Conservation (phyloP, 768 basidiomycete genomes). For the Pleurotus tuoliensis region DNA sequence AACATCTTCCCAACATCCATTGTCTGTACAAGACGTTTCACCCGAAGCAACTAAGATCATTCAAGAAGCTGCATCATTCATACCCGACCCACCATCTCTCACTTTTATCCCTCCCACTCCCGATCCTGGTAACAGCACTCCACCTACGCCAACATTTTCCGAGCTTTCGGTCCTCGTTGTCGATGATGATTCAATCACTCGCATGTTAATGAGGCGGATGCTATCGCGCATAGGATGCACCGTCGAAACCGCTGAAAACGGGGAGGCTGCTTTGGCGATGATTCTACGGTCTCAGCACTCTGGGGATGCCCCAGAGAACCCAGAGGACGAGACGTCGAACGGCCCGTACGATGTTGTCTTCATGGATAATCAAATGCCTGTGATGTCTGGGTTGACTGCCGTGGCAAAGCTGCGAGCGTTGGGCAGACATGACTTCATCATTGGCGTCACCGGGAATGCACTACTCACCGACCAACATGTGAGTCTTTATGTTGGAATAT, state of each 20-base stretch:
- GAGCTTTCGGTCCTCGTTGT: constrained; percentile 54
- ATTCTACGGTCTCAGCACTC: constrained; percentile 31
- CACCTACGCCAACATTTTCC: neutral
- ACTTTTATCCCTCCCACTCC: neutral
- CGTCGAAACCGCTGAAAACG: constrained; percentile 65
- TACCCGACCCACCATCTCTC: neutral
- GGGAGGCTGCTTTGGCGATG: constrained; percentile 55
- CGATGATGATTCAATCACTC: constrained; percentile 62
- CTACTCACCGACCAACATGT: constrained; percentile 43
- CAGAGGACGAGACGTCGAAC: neutral
- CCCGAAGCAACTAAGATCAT: neutral
- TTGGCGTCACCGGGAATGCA: constrained; percentile 57
- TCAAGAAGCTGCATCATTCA: neutral
- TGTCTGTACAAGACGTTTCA: neutral
- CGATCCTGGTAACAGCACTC: constrained; percentile 1
- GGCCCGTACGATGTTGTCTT: constrained; percentile 20
- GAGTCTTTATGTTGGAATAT: constrained; percentile 20
- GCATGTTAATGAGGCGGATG: constrained; percentile 62
- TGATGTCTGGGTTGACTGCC: constrained; percentile 56
- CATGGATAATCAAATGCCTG: constrained; percentile 61
- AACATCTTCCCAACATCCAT: neutral
- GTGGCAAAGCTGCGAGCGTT: constrained; percentile 47
- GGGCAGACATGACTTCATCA: constrained; percentile 57
- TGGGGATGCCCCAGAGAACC: neutral
- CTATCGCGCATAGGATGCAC: constrained; percentile 58